These are phyloP conservation scores for Thelonectria discophora DNA, from an alignment of 2,329 filamentous ascomycete genomes.

Conservation along the genomic window DNA sequence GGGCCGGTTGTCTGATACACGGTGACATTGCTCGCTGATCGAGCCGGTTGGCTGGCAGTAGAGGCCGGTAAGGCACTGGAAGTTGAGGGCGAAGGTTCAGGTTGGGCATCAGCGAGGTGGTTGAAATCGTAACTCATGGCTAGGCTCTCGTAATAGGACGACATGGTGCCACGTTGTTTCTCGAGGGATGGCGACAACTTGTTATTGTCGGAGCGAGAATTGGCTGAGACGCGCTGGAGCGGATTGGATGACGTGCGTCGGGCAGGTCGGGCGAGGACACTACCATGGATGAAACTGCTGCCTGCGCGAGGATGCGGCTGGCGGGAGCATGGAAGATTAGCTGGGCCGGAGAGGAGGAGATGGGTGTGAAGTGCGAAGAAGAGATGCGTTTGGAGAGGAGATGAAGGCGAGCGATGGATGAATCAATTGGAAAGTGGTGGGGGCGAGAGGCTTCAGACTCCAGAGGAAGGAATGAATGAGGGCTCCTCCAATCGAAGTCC, in stretches of 20 bases:
- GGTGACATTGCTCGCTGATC: slow-evolving; percentile 47
- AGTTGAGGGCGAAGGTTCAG: slow-evolving; percentile 33
- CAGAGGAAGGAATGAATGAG: too few species aligned
- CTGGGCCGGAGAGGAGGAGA: not conserved
- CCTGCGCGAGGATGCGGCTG: slow-evolving; percentile 15
- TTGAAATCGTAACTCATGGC: slow-evolving; percentile 41
- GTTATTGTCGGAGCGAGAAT: not conserved
- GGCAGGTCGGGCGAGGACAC: slow-evolving; percentile 2
- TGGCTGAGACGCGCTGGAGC: slow-evolving; percentile 2
- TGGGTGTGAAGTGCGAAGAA: not conserved
- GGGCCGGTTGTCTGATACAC: slow-evolving; percentile 53
- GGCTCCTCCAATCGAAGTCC: too few species aligned
- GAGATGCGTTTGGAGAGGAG: not conserved
- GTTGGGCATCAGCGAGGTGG: slow-evolving; percentile 33
- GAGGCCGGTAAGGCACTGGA: slow-evolving; percentile 33
- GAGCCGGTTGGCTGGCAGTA: slow-evolving; percentile 31
- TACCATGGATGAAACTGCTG: slow-evolving; percentile 8
- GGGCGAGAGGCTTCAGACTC: too few species aligned
- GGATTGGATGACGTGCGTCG: slow-evolving; percentile 14
- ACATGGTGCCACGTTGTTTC: slow-evolving; percentile 34
- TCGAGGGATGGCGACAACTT: not conserved
- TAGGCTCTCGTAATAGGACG: slow-evolving; percentile 36
- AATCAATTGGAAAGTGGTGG: too few species aligned
- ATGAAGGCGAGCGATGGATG: too few species aligned
- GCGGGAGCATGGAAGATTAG: slow-evolving; percentile 1